phyloP scores from a whole-genome alignment of 345 rosid species.

The Moricandia moricandioides region DNA sequence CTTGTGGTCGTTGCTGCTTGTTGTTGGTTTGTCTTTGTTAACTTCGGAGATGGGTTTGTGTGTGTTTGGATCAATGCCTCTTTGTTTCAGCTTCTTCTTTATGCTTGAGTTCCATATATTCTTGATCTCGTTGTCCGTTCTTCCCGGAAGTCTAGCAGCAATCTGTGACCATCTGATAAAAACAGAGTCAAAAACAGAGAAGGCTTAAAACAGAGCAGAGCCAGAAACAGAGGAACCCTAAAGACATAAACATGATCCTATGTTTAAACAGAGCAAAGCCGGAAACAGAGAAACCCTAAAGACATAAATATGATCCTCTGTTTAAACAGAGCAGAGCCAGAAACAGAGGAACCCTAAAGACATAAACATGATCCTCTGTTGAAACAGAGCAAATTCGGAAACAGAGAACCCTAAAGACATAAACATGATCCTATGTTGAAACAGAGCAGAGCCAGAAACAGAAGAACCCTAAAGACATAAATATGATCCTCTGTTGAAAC shows the following conservation, averaged over 20 bases:
- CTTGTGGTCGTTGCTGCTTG: constrained; percentile 2
- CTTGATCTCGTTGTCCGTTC: constrained; percentile 39
- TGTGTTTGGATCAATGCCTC: constrained; percentile 27
- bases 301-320: background rate
- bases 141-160: constrained; percentile 25
- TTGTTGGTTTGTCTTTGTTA: background rate
- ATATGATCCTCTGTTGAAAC: no score
- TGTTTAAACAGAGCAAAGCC: no score
- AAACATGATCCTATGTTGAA: no score
- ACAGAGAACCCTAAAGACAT: background rate
- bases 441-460: background rate
- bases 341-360: background rate
- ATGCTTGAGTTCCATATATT: constrained; percentile 30
- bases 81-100: constrained; percentile 27
- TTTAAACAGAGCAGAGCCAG: background rate
- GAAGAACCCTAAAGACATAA: background rate
- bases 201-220: background rate
- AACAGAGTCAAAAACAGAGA: background rate
- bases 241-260: no score
- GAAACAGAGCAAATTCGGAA: no score
- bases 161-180: constrained; percentile 30
- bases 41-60: constrained; percentile 31
- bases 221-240: background rate
- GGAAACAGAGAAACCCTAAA: background rate
- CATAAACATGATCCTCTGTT: no score